Evolutionary conservation across 768 basidiomycete species (phyloP), one percentile per base, ranked within the genome.

Genomic region (Macrolepiota albuminosa): DNA sequence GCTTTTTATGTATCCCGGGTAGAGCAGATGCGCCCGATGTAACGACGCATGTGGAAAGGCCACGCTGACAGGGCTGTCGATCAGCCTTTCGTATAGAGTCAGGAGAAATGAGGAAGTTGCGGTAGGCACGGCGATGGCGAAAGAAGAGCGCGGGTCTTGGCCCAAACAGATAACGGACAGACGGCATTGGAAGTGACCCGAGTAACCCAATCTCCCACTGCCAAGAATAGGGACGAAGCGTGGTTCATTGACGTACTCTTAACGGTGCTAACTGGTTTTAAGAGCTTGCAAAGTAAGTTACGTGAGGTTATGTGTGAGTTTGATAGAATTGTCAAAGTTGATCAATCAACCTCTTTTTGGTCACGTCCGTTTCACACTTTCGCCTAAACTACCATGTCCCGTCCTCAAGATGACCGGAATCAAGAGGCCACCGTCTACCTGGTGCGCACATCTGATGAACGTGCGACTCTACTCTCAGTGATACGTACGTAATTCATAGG

Each of bases 401-500:
- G 89, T 60, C 86, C 88, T 56, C 89, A 91, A 71, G 91, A 93
- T 72, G 92, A 95, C 74, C 83, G 91, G 66, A 94, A 94, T 69
- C 92, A 93, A 70, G 93, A 94, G 69, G 93, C 93, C 3, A 95
- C 93, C 0, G 91, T 93, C 3, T 95, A 95, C 69, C 75, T 94
- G 63, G 93, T 90, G 59, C 55, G 76, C 60, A n/a, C 8, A 52
- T 58, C 3, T 11, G 3, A 48, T 57, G 1, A 16, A 47, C 29
- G 8, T 11, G 52, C n/a, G 13, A 51, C 2, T 37, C 62, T 62
- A 33, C 59, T 60, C 46, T 61, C 56, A 53, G 10, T 61, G 11
- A 37, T 14, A 34, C 56, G 24, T 14, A 34, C 56, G 24, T 43
- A 29, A 16, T 43, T 37, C 3, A 21, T 61, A 98, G 96, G 96